Evolutionary conservation across 1,284 basidiomycete genomes (phyloP).

Genomic region (Ustilago vetiveriae): DNA sequence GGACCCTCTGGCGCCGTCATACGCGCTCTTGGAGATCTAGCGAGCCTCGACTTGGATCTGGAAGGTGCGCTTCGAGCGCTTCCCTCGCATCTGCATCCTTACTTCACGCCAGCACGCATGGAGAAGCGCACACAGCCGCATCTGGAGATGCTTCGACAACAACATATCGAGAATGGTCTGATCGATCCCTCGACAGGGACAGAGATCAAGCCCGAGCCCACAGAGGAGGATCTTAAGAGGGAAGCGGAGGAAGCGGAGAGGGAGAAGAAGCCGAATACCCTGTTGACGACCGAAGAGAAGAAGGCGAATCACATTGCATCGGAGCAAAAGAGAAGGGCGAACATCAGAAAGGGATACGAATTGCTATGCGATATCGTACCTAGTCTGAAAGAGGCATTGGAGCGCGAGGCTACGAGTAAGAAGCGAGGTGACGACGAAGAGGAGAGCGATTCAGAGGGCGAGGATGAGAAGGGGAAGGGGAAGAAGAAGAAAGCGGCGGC

Average conservation of each 20-base stretch:
- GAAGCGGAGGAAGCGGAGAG: conserved; percentile 34
- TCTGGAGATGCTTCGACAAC: conserved; percentile 34
- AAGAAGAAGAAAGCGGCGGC: conserved; percentile 23
- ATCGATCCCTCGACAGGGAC: conserved; percentile 23
- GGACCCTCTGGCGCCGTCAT: conserved; percentile 28
- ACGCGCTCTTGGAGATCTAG: conserved; percentile 27
- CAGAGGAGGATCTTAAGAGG: conserved; percentile 27
- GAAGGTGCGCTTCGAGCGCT: conserved; percentile 11
- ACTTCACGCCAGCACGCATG: conserved; percentile 21
- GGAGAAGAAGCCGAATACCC: conserved; percentile 68
- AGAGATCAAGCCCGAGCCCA: conserved; percentile 39
- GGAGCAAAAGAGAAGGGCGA: conserved; percentile 87
- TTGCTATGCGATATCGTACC: conserved; percentile 80
- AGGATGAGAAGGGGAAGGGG: conserved; percentile 8
- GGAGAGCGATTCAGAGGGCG: conserved; percentile 18
- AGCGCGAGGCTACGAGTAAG: conserved; percentile 38
- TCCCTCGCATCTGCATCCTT: conserved; percentile 13
- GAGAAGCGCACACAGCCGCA: conserved; percentile 55
- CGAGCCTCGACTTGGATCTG: conserved; percentile 40
- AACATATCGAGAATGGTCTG: conserved; percentile 41
- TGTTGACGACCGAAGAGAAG: conserved; percentile 84
- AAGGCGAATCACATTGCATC: conserved; percentile 92
- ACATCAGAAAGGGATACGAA: conserved; percentile 87
- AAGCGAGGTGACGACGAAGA: conserved; percentile 5
- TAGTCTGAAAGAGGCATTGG: conserved; percentile 72